Base-by-base conservation (phyloP, 768 basidiomycete genomes). In the Kwoniella sp. region DNA sequence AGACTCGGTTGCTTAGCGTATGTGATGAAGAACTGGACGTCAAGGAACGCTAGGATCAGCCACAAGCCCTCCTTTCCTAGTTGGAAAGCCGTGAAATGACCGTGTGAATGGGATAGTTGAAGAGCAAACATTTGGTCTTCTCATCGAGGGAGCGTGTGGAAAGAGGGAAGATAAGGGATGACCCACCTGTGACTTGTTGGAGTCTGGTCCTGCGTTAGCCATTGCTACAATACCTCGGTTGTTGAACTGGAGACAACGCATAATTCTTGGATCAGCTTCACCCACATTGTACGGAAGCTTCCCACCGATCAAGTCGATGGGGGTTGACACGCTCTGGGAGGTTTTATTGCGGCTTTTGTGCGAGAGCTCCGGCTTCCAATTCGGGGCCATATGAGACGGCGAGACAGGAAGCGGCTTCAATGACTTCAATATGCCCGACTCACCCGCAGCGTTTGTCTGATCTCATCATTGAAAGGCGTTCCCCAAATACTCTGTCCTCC, bases 401-500 rank as follows among this genome's bases (percentile, higher is more conserved):
- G n/a, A n/a, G n/a, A n/a, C n/a, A n/a, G n/a, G n/a, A n/a, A n/a
- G n/a, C n/a, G n/a, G n/a, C n/a, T n/a, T n/a, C n/a, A n/a, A n/a
- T n/a, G n/a, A n/a, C n/a, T n/a, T n/a, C n/a, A n/a, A n/a, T n/a
- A n/a, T n/a, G n/a, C n/a, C n/a, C 25, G 3, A 48, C 60, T 50
- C 54, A 92, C 94, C 84, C 96, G 95, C 69, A 99, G 84, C 5
- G 96, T 99, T 48, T 92, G 90, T 53, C 93, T 84, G 47, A 96
- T 85, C 83, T 99, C 96, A 75, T 98, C 95, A 17, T 87, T 79
- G 74, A 96, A 98, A 0, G 94, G 87, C 63, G 86, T 86, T 1
- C 92, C 93, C 92, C 94, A 98, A 69, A 97, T 90, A 73, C 90
- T 93, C 81, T 97, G 92, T 13, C 96, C 96, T 40, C 91, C 93